These are phyloP conservation scores for Plantago elongata DNA, from an alignment of 257 asterid genomes.

Conservation along the genomic window DNA sequence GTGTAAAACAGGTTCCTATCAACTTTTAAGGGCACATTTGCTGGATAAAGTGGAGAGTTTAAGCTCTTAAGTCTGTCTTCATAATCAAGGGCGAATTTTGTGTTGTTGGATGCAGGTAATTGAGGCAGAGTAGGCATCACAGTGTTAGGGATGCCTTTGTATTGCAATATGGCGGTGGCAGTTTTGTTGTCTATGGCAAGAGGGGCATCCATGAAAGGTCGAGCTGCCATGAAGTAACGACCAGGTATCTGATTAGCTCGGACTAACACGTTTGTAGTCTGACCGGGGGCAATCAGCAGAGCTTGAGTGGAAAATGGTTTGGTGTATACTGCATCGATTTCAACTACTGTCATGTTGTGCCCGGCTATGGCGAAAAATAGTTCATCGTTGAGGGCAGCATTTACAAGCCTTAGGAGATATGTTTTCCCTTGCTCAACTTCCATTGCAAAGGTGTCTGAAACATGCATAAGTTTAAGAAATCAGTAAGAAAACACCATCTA, in stretches of 20 bases:
- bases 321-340: conserved; percentile 49
- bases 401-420: conserved; percentile 40
- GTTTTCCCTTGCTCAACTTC: conserved; percentile 48
- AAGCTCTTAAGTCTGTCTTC: conserved; percentile 32
- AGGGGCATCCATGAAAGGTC: conserved; percentile 43
- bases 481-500: neutral
- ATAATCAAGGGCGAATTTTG: conserved; percentile 28
- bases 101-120: conserved; percentile 37
- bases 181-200: conserved; percentile 41
- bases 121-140: conserved; percentile 28
- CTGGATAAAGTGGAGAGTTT: conserved; percentile 38
- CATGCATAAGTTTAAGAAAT: neutral
- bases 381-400: conserved; percentile 45
- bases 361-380: conserved; percentile 42
- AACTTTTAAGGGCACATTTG: conserved; percentile 38
- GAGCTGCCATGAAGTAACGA: conserved; percentile 45
- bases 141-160: conserved; percentile 34
- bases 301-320: conserved; percentile 41
- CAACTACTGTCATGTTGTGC: conserved; percentile 45
- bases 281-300: conserved; percentile 46
- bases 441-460: conserved; percentile 45
- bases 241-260: conserved; percentile 38
- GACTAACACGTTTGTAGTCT: conserved; percentile 42
- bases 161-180: conserved; percentile 42
- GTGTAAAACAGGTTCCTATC: conserved; percentile 38